Evolutionary conservation across 1,284 basidiomycete genomes (phyloP).

Genomic region (Marasmius fiardii): DNA sequence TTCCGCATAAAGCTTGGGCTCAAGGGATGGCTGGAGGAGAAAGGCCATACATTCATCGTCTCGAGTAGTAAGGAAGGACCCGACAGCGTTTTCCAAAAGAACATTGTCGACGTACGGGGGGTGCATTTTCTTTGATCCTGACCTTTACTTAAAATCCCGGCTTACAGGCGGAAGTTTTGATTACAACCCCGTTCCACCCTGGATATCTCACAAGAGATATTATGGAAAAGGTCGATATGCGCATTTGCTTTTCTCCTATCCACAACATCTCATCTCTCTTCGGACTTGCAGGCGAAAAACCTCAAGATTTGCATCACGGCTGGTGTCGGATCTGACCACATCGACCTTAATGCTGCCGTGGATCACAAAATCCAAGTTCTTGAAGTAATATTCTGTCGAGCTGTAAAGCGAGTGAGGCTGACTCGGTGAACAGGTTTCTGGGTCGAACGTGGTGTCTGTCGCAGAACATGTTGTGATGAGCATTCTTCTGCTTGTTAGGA

Average conservation of each 20-base stretch:
- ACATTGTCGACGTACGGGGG: slow-evolving; percentile 75
- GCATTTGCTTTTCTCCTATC: background rate
- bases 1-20: slow-evolving; percentile 62
- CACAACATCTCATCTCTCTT: background rate
- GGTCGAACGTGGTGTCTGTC: slow-evolving; percentile 88
- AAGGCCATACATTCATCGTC: slow-evolving; percentile 80
- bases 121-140: background rate
- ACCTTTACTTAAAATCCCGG: background rate
- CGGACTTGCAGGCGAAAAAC: slow-evolving; percentile 66
- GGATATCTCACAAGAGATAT: slow-evolving; percentile 86
- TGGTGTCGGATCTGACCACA: slow-evolving; percentile 93
- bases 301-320: slow-evolving; percentile 93
- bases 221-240: slow-evolving; percentile 60
- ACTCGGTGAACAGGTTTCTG: too few species aligned
- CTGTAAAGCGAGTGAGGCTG: too few species aligned
- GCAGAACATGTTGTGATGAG: slow-evolving; percentile 84
- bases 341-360: slow-evolving; percentile 89
- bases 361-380: slow-evolving; percentile 80
- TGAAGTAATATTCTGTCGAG: too few species aligned
- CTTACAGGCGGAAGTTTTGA: slow-evolving; percentile 64
- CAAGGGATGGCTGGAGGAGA: slow-evolving; percentile 64
- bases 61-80: slow-evolving; percentile 88
- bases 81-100: slow-evolving; percentile 83
- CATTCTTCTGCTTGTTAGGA: slow-evolving; percentile 84
- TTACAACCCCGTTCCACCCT: slow-evolving; percentile 93